phyloP scores from a whole-genome alignment of 2,329 filamentous ascomycete genomes.

The Phialophora macrospora region DNA sequence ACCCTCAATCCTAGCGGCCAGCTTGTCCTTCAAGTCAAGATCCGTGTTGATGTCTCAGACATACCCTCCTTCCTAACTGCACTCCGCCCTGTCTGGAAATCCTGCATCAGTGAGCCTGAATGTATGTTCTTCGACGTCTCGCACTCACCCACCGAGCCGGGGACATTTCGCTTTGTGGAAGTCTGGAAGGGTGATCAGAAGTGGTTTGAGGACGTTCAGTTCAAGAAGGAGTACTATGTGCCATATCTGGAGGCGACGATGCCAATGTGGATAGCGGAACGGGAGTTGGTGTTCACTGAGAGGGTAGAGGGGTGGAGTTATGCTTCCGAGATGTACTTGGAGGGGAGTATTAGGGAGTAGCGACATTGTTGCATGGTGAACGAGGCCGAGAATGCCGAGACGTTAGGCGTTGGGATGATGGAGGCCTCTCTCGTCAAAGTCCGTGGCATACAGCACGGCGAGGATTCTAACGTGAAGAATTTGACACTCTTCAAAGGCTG shows the following conservation, averaged over 20 bases:
- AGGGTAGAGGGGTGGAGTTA: slow-evolving; percentile 22
- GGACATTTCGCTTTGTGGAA: slow-evolving; percentile 19
- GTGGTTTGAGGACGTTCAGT: slow-evolving; percentile 8
- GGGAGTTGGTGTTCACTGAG: slow-evolving; percentile 19
- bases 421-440: neutral
- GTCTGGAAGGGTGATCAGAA: slow-evolving; percentile 14
- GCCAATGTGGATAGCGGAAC: slow-evolving; percentile 20
- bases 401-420: neutral
- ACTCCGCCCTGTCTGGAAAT: slow-evolving; percentile 9
- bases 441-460: neutral
- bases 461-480: neutral
- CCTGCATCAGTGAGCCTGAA: slow-evolving; percentile 17
- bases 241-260: slow-evolving; percentile 14
- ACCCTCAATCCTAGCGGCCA: neutral
- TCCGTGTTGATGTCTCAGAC: slow-evolving; percentile 17
- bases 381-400: neutral
- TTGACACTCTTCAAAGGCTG: neutral
- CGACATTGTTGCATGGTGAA: neutral
- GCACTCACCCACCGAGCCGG: slow-evolving; percentile 7
- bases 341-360: slow-evolving; percentile 1
- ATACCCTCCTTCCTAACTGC: slow-evolving; percentile 13
- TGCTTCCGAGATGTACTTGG: slow-evolving; percentile 12
- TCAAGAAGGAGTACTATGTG: slow-evolving; percentile 8
- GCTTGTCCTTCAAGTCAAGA: slow-evolving; percentile 14
- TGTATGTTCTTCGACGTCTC: slow-evolving; percentile 25